Base-by-base conservation (phyloP, 305 asterid species). In the Fraxinus floribunda region DNA sequence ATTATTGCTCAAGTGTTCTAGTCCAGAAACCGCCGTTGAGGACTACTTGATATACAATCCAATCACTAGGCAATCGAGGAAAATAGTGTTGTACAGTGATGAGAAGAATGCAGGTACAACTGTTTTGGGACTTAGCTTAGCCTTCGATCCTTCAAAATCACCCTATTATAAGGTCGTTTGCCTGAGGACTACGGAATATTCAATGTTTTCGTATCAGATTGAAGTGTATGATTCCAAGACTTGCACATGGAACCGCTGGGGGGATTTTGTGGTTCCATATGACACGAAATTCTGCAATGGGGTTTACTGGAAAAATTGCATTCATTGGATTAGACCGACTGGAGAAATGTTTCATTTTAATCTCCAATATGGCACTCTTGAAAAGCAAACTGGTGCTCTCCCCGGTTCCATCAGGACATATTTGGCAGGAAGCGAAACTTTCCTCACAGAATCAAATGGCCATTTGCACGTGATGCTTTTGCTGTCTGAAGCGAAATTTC, bases 91-190 rank as follows among this genome's bases (percentile, higher is more conserved):
- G 0, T n/a, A 26, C 4, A 10, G 73, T 35, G 30, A 41, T 2
- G 55, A 38, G 2, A 39, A 79, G 46, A 68, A 66, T 66, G 9
- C n/a, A 5, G 16, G 36, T 3, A 18, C 13, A 13, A 35, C 3
- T 13, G 15, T 49, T 49, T 11, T 72, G 3, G 86, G 85, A 6
- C 16, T 86, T 18, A 73, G 36, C 72, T 38, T 86, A 55, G 86
- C 79, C 11, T 83, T 77, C 36, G 85, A 83, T 78, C 89, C 89
- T 10, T 39, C 73, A 11, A 39, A 57, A 20, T 86, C 88, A 15
- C 49, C 49, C 2, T 30, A 83, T 64, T 86, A 80, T 78, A 81
- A 83, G 73, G 70, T 86, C 0, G 46, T 83, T 9, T 86, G 79
- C 29, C 30, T 83, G 36, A 78, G 24, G 16, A 9, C 15, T 29